These are phyloP conservation scores for Xylariaceae sp. DNA, from an alignment of 2,329 filamentous ascomycete genomes.

Conservation along the genomic window DNA sequence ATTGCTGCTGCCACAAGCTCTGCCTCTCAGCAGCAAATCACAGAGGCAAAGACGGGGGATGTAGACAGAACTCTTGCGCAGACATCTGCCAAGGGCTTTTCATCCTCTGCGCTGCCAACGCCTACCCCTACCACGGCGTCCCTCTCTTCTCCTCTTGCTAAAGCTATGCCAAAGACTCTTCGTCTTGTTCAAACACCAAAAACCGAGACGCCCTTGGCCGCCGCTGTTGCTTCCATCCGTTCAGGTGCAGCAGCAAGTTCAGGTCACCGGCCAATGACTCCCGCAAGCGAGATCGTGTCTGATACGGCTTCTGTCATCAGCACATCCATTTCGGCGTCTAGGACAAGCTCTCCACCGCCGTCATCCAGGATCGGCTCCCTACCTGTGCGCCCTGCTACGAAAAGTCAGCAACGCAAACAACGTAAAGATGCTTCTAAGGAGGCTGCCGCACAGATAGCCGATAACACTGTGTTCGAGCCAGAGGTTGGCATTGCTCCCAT, in stretches of 20 bases:
- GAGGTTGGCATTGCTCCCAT: conserved; percentile 66
- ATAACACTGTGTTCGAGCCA: conserved; percentile 49
- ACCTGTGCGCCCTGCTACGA: conserved; percentile 67
- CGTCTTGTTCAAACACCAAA: conserved; percentile 68
- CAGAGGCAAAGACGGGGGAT: conserved; percentile 29
- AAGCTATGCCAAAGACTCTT: conserved; percentile 61
- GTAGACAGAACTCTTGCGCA: conserved; percentile 18
- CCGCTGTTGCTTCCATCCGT: conserved; percentile 30
- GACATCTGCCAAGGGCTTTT: conserved; percentile 30
- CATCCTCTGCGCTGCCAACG: conserved; percentile 48
- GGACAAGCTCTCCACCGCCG: conserved; percentile 69
- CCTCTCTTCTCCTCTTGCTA: conserved; percentile 51
- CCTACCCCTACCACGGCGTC: conserved; percentile 44
- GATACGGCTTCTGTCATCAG: conserved; percentile 75
- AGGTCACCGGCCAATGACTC: conserved; percentile 64
- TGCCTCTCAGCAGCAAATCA: conserved; percentile 1
- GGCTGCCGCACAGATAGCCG: conserved; percentile 55
- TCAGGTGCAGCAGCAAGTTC: conserved; percentile 30
- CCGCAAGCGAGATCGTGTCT: conserved; percentile 70
- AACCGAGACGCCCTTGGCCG: conserved; percentile 49
- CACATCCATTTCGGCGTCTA: conserved; percentile 63
- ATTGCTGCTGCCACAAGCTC: conserved; percentile 45
- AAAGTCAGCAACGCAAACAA: conserved; percentile 76
- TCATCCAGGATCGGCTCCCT: conserved; percentile 62
- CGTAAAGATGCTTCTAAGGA: conserved; percentile 66